These are phyloP conservation scores for Candida sphagnicola DNA, from an alignment of 805 yeast genomes.

Conservation along the genomic window DNA sequence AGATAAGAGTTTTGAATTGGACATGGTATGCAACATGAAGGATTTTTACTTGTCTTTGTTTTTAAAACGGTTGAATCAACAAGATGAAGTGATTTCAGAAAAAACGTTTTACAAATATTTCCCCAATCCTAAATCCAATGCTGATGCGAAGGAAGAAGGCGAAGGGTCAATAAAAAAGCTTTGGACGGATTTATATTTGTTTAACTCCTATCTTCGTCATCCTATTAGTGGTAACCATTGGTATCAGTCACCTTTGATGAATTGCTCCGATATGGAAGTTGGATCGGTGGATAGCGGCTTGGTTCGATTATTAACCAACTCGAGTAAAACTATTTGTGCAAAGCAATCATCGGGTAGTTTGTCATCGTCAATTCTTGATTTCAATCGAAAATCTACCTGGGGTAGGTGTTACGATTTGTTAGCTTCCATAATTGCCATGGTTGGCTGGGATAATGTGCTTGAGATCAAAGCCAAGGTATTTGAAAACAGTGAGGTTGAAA, in stretches of 20 bases:
- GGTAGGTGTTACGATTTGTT: slow-evolving; percentile 58
- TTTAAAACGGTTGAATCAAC: slow-evolving; percentile 11
- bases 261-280: slow-evolving; percentile 28
- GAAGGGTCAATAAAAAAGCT: slow-evolving; percentile 26
- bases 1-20: slow-evolving; percentile 27
- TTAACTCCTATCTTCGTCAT: slow-evolving; percentile 28
- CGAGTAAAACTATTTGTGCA: slow-evolving; percentile 23
- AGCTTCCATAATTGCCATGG: slow-evolving; percentile 58
- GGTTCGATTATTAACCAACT: slow-evolving; percentile 20
- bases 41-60: slow-evolving; percentile 23
- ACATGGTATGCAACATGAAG: slow-evolving; percentile 18
- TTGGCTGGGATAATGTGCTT: slow-evolving; percentile 83
- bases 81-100: slow-evolving; percentile 25
- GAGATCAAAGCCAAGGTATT: slow-evolving; percentile 65
- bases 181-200: slow-evolving; percentile 30
- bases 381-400: slow-evolving; percentile 34
- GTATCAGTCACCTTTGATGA: slow-evolving; percentile 31
- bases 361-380: slow-evolving; percentile 27
- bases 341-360: slow-evolving; percentile 28
- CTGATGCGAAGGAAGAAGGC: slow-evolving; percentile 1
- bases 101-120: slow-evolving; percentile 23
- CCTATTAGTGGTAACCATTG: slow-evolving; percentile 33
- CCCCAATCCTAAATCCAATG: slow-evolving; percentile 19
- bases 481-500: slow-evolving; percentile 22
- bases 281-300: slow-evolving; percentile 32